Percentiles rank a stretch among this genome's conserved stretches.
Conservation (phyloP, 495 filamentous ascomycete genomes). For the Chaetomidium leptoderma region DNA sequence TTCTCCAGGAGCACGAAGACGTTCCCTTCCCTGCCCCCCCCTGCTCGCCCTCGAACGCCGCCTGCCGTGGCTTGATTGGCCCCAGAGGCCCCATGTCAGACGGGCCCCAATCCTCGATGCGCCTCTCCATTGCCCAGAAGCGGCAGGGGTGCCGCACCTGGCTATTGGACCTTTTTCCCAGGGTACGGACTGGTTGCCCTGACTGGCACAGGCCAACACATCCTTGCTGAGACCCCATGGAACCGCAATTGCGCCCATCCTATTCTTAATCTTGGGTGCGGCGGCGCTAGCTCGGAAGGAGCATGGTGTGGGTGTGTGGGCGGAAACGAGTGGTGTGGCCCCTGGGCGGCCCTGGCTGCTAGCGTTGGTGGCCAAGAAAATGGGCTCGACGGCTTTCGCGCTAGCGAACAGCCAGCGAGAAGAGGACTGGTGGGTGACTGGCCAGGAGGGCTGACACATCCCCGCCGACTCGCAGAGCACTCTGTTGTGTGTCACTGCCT, state of each 20-base stretch:
- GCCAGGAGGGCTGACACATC: conserved; percentile 38
- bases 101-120: conserved; percentile 17
- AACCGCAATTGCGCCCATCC: conserved; percentile 30
- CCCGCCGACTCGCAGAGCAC: conserved; percentile 27
- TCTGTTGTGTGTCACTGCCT: conserved; percentile 31
- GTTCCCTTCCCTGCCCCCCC: conserved; percentile 7
- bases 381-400: conserved; percentile 24
- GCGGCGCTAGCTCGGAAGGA: conserved; percentile 27
- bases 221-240: conserved; percentile 26
- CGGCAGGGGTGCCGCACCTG: conserved; percentile 11
- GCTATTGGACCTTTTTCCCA: background rate
- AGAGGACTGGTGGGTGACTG: too few species aligned
- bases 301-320: conserved; percentile 27
- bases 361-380: conserved; percentile 24
- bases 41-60: conserved; percentile 26
- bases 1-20: conserved; percentile 9
- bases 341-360: too few species aligned
- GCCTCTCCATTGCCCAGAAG: conserved; percentile 19
- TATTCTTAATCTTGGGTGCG: conserved; percentile 35
- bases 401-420: conserved; percentile 30
- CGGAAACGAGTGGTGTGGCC: conserved; percentile 14
- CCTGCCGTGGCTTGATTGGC: conserved; percentile 32
- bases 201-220: conserved; percentile 29
- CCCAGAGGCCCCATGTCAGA: conserved; percentile 30
- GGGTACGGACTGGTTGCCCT: conserved; percentile 9